phyloP scores from a whole-genome alignment of 2,329 filamentous ascomycete species.

The Orbilia oligospora region DNA sequence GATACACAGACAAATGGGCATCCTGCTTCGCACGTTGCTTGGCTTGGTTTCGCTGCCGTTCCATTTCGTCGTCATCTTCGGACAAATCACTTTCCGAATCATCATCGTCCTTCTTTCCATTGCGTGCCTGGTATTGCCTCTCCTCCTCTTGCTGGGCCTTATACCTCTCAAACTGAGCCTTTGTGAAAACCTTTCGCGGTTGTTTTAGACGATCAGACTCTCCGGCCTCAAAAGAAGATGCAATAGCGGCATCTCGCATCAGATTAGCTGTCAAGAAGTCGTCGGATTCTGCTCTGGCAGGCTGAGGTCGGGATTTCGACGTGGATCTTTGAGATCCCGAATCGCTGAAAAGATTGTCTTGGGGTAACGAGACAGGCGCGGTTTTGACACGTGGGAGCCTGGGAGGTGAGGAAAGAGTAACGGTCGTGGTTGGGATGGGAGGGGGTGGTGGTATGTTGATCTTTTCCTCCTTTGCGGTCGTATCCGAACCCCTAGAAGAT shows the following conservation, averaged over 20 bases:
- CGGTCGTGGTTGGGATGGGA: conserved; percentile 44
- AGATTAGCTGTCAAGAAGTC: conserved; percentile 66
- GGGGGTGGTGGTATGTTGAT: conserved; percentile 37
- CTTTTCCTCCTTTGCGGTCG: conserved; percentile 24
- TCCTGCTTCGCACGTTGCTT: conserved; percentile 89
- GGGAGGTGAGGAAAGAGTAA: conserved; percentile 48
- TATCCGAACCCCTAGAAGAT: conserved; percentile 20
- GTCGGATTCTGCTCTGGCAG: conserved; percentile 62
- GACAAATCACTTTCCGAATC: conserved; percentile 71
- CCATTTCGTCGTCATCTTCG: conserved; percentile 76
- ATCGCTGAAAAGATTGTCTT: conserved; percentile 40
- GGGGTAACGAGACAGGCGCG: conserved; percentile 42
- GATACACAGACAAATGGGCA: conserved; percentile 88
- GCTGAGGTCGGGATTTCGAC: conserved; percentile 61
- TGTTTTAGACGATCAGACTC: conserved; percentile 65
- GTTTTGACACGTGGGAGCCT: conserved; percentile 54
- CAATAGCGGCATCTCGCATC: conserved; percentile 68
- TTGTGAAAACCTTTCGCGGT: conserved; percentile 87
- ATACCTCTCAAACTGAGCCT: conserved; percentile 86
- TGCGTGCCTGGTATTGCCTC: conserved; percentile 70
- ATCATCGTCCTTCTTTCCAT: conserved; percentile 66
- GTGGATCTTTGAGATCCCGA: conserved; percentile 62
- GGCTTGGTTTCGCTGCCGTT: conserved; percentile 79
- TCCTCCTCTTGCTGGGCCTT: conserved; percentile 79
- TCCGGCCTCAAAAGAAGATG: conserved; percentile 68